Evolutionary conservation across 257 asterid genomes (phyloP).

Genomic region (Cruciata laevipes): DNA sequence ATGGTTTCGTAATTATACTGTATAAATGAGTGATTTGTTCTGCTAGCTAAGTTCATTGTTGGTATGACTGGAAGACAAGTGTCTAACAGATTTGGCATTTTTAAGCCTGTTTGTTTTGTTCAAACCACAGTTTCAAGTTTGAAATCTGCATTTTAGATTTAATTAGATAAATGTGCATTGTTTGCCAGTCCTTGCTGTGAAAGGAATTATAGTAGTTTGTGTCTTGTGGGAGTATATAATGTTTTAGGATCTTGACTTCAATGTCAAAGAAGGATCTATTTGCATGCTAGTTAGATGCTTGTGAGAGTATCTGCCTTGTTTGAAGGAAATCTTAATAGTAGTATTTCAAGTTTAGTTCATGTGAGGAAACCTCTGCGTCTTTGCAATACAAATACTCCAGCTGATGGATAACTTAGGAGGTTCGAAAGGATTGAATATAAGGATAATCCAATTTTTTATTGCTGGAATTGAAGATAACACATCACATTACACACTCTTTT

Average conservation of each 20-base stretch:
- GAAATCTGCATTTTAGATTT: no score
- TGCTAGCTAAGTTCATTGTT: not conserved
- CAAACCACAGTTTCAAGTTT: no score
- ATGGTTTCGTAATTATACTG: not conserved
- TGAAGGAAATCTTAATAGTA: not conserved
- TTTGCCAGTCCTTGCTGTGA: not conserved
- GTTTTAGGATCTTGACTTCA: not conserved
- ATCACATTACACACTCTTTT: not conserved
- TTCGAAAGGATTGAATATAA: not conserved
- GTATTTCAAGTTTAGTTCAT: not conserved
- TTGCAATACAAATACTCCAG: not conserved
- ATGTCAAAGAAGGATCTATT: not conserved
- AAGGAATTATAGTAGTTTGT: not conserved
- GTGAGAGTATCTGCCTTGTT: not conserved
- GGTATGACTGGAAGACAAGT: no score
- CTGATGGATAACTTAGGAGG: not conserved
- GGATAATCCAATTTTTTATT: not conserved
- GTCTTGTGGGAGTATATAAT: not conserved
- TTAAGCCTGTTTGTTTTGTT: no score
- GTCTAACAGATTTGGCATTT: not conserved
- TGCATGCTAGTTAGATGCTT: not conserved
- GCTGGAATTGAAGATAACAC: not conserved
- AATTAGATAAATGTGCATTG: no score
- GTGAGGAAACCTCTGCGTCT: not conserved
- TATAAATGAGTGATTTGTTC: not conserved